Evolutionary conservation across 192 early-diverging fungal species (phyloP).

Genomic region (Kappamyces sp.): DNA sequence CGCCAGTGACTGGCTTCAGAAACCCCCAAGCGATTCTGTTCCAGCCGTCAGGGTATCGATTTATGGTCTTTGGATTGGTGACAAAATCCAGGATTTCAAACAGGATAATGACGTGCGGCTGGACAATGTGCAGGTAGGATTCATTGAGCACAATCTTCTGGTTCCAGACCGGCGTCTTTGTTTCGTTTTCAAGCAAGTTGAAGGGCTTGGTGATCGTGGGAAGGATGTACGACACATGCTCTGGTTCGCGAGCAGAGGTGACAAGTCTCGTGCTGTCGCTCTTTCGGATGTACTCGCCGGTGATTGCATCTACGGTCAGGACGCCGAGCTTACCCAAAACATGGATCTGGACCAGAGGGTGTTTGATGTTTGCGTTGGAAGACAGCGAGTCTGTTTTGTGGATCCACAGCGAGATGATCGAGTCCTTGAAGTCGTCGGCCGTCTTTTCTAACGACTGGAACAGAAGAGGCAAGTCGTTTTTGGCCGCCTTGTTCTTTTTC

Average conservation of each 20-base stretch:
- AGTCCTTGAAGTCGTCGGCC: slow-evolving; percentile 17
- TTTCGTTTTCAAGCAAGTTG: slow-evolving; percentile 30
- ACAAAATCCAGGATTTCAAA: slow-evolving; percentile 49
- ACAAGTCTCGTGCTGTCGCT: slow-evolving; percentile 13
- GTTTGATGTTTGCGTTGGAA: slow-evolving; percentile 24
- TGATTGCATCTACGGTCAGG: slow-evolving; percentile 14
- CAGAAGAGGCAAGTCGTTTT: not conserved
- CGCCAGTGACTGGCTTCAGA: slow-evolving; percentile 31
- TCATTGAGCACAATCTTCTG: slow-evolving; percentile 40
- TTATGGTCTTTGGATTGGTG: slow-evolving; percentile 15
- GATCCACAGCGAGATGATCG: slow-evolving; percentile 11
- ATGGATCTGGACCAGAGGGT: slow-evolving; percentile 36
- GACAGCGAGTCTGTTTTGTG: slow-evolving; percentile 26
- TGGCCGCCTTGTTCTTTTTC: not conserved
- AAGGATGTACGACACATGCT: slow-evolving; percentile 28
- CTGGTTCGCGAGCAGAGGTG: slow-evolving; percentile 27
- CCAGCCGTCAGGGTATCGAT: slow-evolving; percentile 34
- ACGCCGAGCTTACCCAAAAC: slow-evolving; percentile 26
- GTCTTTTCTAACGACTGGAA: slow-evolving; percentile 1
- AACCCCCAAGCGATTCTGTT: slow-evolving; percentile 45
- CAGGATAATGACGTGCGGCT: slow-evolving; percentile 22
- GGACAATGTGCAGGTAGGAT: slow-evolving; percentile 33
- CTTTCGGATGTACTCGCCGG: slow-evolving; percentile 22
- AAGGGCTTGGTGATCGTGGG: slow-evolving; percentile 43
- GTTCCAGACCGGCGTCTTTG: slow-evolving; percentile 40